Evolutionary conservation across 257 asterid genomes (phyloP).

Genomic region (Cinchona pubescens): DNA sequence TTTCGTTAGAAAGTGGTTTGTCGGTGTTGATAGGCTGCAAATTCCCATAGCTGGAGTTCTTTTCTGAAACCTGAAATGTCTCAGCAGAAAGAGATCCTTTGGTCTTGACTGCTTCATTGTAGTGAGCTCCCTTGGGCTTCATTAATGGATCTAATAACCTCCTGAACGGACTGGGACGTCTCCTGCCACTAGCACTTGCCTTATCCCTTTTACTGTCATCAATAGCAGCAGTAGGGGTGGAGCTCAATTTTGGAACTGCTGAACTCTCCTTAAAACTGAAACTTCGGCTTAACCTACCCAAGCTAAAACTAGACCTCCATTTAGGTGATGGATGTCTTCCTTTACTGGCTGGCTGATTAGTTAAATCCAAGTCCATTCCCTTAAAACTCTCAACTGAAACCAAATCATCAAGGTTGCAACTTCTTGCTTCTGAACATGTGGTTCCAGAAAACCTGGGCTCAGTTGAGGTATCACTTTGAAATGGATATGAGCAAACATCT

Average conservation of each 20-base stretch:
- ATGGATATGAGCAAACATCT: conserved; percentile 21
- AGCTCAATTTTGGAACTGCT: conserved; percentile 40
- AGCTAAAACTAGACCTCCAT: conserved; percentile 68
- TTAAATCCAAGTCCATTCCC: conserved; percentile 29
- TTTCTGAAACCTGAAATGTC: conserved; percentile 15
- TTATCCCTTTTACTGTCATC: conserved; percentile 40
- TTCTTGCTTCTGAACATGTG: conserved; percentile 29
- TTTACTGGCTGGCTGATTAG: conserved; percentile 35
- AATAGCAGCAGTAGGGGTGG: conserved; percentile 30
- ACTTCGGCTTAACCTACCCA: conserved; percentile 77
- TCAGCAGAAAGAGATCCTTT: conserved; percentile 1
- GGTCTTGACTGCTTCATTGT: conserved; percentile 32
- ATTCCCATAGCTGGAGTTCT: conserved; percentile 22
- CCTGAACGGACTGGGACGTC: conserved; percentile 80
- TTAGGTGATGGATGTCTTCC: conserved; percentile 71
- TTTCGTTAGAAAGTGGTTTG: conserved; percentile 40
- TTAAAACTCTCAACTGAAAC: conserved; percentile 34
- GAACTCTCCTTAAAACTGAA: conserved; percentile 79
- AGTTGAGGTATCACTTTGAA: conserved; percentile 27
- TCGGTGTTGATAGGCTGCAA: conserved; percentile 26
- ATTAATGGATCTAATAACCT: conserved; percentile 76
- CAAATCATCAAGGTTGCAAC: conserved; percentile 25
- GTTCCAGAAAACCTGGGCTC: conserved; percentile 32
- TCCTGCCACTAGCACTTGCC: conserved; percentile 42
- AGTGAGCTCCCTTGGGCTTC: conserved; percentile 49